phyloP scores from a whole-genome alignment of 1,284 basidiomycete species.

The Pseudozyma tsukubaensis region DNA sequence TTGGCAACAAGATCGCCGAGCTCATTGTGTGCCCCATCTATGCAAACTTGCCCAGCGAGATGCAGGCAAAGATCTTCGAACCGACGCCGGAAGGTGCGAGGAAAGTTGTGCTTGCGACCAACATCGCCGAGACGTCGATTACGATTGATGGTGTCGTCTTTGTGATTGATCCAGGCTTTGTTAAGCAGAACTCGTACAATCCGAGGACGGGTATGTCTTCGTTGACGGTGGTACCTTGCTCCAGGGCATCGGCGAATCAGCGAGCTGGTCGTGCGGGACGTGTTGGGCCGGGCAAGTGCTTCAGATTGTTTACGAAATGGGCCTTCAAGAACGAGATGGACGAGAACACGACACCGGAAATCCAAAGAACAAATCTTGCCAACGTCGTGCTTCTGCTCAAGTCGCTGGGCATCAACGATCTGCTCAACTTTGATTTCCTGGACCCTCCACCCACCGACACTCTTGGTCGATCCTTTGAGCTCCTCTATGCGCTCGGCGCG shows the following conservation, averaged over 20 bases:
- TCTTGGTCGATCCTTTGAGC: slow-evolving; percentile 91
- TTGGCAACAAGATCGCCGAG: slow-evolving; percentile 95
- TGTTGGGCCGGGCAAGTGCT: slow-evolving; percentile 97
- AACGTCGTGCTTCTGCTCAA: slow-evolving; percentile 76
- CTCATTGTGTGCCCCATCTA: slow-evolving; percentile 97
- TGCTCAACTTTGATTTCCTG: slow-evolving; percentile 76
- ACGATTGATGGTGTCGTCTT: slow-evolving; percentile 69
- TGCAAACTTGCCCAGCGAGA: slow-evolving; percentile 95
- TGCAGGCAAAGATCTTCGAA: slow-evolving; percentile 99
- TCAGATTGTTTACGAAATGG: slow-evolving; percentile 80
- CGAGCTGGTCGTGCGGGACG: slow-evolving; percentile 95
- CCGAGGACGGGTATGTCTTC: slow-evolving; percentile 67
- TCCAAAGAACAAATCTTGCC: slow-evolving; percentile 72
- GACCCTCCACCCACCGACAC: slow-evolving; percentile 89
- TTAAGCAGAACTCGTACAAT: slow-evolving; percentile 69
- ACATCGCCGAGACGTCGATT: slow-evolving; percentile 78
- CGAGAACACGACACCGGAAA: slow-evolving; percentile 75
- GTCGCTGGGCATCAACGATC: slow-evolving; percentile 75
- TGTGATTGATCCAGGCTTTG: slow-evolving; percentile 68
- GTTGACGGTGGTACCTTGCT: slow-evolving; percentile 74
- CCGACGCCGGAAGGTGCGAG: slow-evolving; percentile 94
- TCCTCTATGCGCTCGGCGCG: slow-evolving; percentile 94
- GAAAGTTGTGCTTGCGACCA: slow-evolving; percentile 93
- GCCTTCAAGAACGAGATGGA: slow-evolving; percentile 76
- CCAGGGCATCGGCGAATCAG: slow-evolving; percentile 95